Percentiles rank a stretch among this genome's conserved stretches.
Evolutionary conservation across 768 basidiomycete genomes (phyloP).

Genomic region (Auricularia sp.): DNA sequence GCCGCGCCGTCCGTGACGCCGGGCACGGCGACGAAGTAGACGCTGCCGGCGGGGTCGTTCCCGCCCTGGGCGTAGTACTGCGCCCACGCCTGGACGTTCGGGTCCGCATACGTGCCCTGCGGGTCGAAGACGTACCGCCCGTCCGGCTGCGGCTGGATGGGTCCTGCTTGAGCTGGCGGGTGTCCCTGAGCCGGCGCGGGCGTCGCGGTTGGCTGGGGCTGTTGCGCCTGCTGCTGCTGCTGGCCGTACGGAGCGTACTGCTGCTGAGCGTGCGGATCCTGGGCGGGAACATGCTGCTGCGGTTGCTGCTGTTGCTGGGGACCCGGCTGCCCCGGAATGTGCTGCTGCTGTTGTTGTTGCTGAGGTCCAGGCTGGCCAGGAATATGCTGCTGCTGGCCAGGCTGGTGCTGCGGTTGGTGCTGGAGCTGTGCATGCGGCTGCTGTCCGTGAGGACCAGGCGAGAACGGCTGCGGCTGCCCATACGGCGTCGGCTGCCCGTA

Average conservation of each 20-base stretch:
- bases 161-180: slow-evolving; percentile 6
- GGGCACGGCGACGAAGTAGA: slow-evolving; percentile 74
- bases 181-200: slow-evolving; percentile 1
- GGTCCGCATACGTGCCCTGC: slow-evolving; percentile 57
- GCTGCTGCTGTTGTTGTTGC: too few relatives aligned
- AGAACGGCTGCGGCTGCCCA: slow-evolving; percentile 11
- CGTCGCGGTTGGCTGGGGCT: slow-evolving; percentile 9
- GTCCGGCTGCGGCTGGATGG: slow-evolving; percentile 30
- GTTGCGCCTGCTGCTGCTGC: slow-evolving; percentile 3
- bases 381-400: slow-evolving; percentile 9
- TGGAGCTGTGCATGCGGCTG: slow-evolving; percentile 3
- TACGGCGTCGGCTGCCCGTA: slow-evolving; percentile 19
- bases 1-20: slow-evolving; percentile 44
- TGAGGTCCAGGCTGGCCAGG: too few relatives aligned
- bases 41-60: slow-evolving; percentile 58
- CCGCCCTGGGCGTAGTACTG: slow-evolving; percentile 79
- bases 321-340: too few relatives aligned
- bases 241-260: slow-evolving; percentile 2
- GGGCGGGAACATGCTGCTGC: too few relatives aligned
- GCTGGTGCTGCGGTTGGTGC: slow-evolving; percentile 20
- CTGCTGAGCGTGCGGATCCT: slow-evolving; percentile 1
- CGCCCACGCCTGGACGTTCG: slow-evolving; percentile 80
- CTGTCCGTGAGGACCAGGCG: slow-evolving; percentile 8
- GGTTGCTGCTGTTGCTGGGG: too few relatives aligned
- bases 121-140: slow-evolving; percentile 50